Evolutionary conservation across 805 yeast genomes (phyloP).

Genomic region (Candida schatavii): DNA sequence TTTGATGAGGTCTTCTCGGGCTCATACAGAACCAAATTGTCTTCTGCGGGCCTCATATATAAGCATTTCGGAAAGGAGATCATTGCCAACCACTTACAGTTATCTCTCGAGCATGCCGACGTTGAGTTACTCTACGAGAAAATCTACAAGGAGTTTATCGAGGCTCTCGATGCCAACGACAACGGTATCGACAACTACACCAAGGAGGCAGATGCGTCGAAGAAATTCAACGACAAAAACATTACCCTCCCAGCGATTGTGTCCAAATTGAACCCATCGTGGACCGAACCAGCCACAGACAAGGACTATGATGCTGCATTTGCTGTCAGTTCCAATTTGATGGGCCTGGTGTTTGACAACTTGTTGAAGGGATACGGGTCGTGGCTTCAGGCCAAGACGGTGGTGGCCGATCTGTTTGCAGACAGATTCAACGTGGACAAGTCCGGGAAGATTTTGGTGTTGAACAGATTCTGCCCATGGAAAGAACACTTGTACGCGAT

Average conservation of each 20-base stretch:
- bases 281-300: constrained; percentile 71
- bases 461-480: constrained; percentile 89
- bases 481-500: constrained; percentile 81
- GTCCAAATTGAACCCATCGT: constrained; percentile 76
- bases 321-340: constrained; percentile 66
- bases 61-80: constrained; percentile 80
- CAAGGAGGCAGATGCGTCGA: constrained; percentile 43
- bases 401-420: constrained; percentile 70
- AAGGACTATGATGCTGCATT: constrained; percentile 66
- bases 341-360: constrained; percentile 77
- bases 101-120: constrained; percentile 31
- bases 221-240: constrained; percentile 67
- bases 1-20: constrained; percentile 71
- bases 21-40: constrained; percentile 69
- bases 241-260: constrained; percentile 79
- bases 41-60: constrained; percentile 91
- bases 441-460: constrained; percentile 70
- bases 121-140: constrained; percentile 67
- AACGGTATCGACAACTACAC: constrained; percentile 79
- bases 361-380: constrained; percentile 72
- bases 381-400: constrained; percentile 86
- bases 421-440: constrained; percentile 57
- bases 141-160: constrained; percentile 83
- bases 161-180: constrained; percentile 93
- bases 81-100: constrained; percentile 47